Evolutionary conservation across 1,139 yeast genomes (phyloP).

Genomic region (Suhomyces choctaworum): DNA sequence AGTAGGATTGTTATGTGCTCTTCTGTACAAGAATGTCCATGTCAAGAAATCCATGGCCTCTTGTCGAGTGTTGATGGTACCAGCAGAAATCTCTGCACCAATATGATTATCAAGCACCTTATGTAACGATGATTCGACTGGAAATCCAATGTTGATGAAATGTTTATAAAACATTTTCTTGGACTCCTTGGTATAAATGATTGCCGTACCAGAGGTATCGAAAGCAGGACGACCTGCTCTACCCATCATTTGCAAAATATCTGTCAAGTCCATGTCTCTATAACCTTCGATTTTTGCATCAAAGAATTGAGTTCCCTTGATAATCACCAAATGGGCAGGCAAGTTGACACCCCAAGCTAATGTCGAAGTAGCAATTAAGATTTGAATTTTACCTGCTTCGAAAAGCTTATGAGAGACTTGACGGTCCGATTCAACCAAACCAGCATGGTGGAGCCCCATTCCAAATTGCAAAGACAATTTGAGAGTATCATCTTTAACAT

Average conservation of each 20-base stretch:
- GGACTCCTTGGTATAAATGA: constrained; percentile 89
- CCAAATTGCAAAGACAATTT: constrained; percentile 87
- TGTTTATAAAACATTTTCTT: constrained; percentile 93
- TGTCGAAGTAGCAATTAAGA: constrained; percentile 90
- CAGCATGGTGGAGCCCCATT: constrained; percentile 97
- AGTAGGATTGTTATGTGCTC: constrained; percentile 95
- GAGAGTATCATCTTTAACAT: constrained; percentile 87
- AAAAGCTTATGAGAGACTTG: constrained; percentile 83
- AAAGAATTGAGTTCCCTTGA: constrained; percentile 89
- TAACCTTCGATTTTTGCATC: constrained; percentile 81
- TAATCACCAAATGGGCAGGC: constrained; percentile 91
- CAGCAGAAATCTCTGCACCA: constrained; percentile 94
- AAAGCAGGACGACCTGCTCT: constrained; percentile 97
- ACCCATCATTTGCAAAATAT: constrained; percentile 87
- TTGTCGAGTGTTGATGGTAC: constrained; percentile 77
- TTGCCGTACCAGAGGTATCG: constrained; percentile 94
- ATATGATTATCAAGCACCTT: constrained; percentile 91
- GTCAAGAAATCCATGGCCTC: constrained; percentile 91
- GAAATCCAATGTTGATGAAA: constrained; percentile 92
- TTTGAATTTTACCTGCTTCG: constrained; percentile 83
- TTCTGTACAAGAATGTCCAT: constrained; percentile 91
- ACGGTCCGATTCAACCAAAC: constrained; percentile 88
- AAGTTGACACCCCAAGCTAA: constrained; percentile 97
- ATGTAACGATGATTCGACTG: constrained; percentile 94
- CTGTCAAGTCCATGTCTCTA: constrained; percentile 90